Evolutionary conservation across 768 basidiomycete genomes (phyloP), one percentile per base, ranked within the genome.

Genomic region (Pilatotrama ljubarskyi): DNA sequence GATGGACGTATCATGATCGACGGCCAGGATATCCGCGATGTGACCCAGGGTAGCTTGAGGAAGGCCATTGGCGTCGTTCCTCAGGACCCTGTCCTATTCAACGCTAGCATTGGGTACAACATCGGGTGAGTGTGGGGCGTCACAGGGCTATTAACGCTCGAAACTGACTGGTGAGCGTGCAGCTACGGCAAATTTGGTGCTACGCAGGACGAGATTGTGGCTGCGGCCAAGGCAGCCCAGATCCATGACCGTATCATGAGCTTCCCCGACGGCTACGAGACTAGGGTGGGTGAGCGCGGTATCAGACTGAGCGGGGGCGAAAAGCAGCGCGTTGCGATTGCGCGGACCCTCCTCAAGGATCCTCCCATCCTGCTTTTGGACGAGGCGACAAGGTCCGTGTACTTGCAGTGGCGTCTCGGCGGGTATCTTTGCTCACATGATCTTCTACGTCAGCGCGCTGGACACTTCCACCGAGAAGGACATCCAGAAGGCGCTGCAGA

Each of bases 381-480:
- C 68, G 88, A 90, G 73, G 88, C 87, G 14, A 90, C 87, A 0
- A 88, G 85, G 86, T 84, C 61, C 24, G 70, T 58, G 42, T n/a
- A n/a, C n/a, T 59, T 32, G 20, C 35, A 22, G 20, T 25, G 51
- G 32, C 50, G n/a, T 26, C 13, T 6, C 43, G 25, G 22, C 56
- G 55, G 62, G 25, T 36, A 49, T 29, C 7, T 37, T 17, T 48
- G 36, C 38, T 50, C 38, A 42, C 50, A 40, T 55, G 52, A 26
- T 37, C 24, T 20, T 37, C 49, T 44, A 32, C 53, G 18, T 50
- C 62, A 89, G 88, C 63, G 93, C 93, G 13, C 75, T 97, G 61
- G 94, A 97, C 73, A 95, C 93, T 1, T 86, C 87, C 10, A 95
- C 93, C 0, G 93, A 96, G 72, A 88, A 91, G 58, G 90, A 92